Conservation (phyloP, 2,329 filamentous ascomycete genomes). For the Fusarium sp. region DNA sequence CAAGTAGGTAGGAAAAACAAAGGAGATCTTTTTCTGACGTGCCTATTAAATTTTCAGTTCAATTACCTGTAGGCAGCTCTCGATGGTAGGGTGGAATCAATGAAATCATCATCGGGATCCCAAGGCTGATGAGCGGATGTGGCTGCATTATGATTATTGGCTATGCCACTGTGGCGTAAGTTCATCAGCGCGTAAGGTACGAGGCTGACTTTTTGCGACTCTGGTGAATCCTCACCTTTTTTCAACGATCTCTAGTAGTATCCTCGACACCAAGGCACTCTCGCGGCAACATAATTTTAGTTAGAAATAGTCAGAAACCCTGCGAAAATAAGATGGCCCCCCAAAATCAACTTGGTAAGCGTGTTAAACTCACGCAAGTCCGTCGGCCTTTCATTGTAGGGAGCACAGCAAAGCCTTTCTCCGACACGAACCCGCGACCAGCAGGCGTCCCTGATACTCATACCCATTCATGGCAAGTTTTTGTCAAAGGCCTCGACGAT, state of each 20-base stretch:
- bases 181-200: background rate
- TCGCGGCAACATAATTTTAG: background rate
- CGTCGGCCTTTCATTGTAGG: constrained; percentile 78
- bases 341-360: constrained; percentile 69
- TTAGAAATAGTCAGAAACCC: background rate
- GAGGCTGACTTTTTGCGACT: constrained; percentile 25
- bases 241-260: background rate
- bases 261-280: background rate
- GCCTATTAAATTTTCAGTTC: constrained; percentile 25
- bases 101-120: constrained; percentile 46
- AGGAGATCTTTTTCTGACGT: background rate
- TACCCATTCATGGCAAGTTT: constrained; percentile 96
- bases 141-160: constrained; percentile 35
- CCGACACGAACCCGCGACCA: constrained; percentile 83
- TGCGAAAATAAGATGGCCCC: constrained; percentile 64
- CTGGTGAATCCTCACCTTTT: constrained; percentile 6
- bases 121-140: constrained; percentile 38
- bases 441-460: constrained; percentile 85
- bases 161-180: constrained; percentile 21
- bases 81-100: constrained; percentile 37
- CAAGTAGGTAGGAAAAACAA: background rate
- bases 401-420: constrained; percentile 83
- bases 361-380: constrained; percentile 74
- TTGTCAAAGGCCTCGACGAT: constrained; percentile 89
- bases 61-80: constrained; percentile 10